Conservation (phyloP, 192 early-diverging fungal genomes). For the Backusella westeae region DNA sequence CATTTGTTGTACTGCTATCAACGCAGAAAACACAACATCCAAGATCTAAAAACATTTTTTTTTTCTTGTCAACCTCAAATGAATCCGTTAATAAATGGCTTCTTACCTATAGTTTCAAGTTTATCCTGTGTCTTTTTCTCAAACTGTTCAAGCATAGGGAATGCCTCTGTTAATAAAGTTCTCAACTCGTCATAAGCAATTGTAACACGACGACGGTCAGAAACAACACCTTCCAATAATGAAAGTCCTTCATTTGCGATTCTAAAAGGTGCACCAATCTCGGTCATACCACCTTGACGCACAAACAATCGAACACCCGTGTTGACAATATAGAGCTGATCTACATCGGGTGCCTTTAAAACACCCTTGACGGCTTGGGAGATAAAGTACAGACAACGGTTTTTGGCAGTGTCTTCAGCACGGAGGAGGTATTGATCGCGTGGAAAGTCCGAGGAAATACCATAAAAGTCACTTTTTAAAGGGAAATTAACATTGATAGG, state of each 20-base stretch:
- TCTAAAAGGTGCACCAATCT: conserved; percentile 56
- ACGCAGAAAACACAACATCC: conserved; percentile 60
- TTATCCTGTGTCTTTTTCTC: not conserved
- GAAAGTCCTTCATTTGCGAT: conserved; percentile 65
- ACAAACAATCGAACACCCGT: conserved; percentile 89
- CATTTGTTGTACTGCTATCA: conserved; percentile 36
- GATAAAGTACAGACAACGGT: conserved; percentile 82
- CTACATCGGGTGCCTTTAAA: conserved; percentile 56
- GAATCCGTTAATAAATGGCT: not conserved
- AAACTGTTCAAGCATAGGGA: conserved; percentile 40
- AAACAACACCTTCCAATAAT: conserved; percentile 54
- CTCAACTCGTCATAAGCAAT: conserved; percentile 44
- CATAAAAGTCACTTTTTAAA: conserved; percentile 56
- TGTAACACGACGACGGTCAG: conserved; percentile 45
- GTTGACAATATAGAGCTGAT: conserved; percentile 82
- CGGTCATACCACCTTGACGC: conserved; percentile 61
- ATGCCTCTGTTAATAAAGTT: conserved; percentile 47
- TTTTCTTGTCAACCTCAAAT: not conserved
- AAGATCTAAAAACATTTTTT: conserved; percentile 5
- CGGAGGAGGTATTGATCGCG: conserved; percentile 82
- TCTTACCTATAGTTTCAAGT: conserved; percentile 6
- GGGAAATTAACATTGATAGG: not conserved
- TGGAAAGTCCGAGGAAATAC: conserved; percentile 72
- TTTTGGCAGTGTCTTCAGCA: conserved; percentile 65
- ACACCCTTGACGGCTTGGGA: conserved; percentile 74